Base-by-base conservation (phyloP, 257 asterid species). In the Nicotiana obtusifolia region DNA sequence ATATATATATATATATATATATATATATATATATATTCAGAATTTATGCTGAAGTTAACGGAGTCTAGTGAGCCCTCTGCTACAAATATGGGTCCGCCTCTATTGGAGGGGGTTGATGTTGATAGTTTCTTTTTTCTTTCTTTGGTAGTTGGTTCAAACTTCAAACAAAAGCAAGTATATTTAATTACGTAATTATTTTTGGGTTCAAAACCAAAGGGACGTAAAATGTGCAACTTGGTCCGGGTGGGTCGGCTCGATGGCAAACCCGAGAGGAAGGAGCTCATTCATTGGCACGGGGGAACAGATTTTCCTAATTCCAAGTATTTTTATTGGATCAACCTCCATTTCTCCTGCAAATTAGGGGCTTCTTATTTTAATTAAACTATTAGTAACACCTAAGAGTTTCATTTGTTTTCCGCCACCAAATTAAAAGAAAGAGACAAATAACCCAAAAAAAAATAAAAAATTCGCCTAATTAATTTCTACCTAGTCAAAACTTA, bases 251-350 rank as follows among this genome's bases (percentile, higher is more conserved):
- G 79, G 41, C 61, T 73, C 15, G 11, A 13, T 73, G 79, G 41
- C 24, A 24, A 20, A 73, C 79, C 79, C 79, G 24, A 73, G 79
- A 33, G 37, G 65, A 60, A 41, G 31, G 65, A 60, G 65, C 65
- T 20, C 62, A 57, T 57, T 57, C 62, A 57, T 5, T 57, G 24
- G 62, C 62, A 57, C 22, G 14, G 16, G 30, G 65, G 61, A 47
- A 73, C 22, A 59, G 24, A 73, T 73, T 24, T 47, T 47, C 79
- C 79, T 73, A 47, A 47, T 73, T 73, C 61, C 79, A 47, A 73
- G 41, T 73, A 73, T 24, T 73, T 73, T 73, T 73, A 73, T 47
- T 73, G 79, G 61, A 73, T 73, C 79, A 73, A 73, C 79, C 61
- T 73, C 79, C 79, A 47, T 73, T 73, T 73, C 24, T 24, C 61